phyloP scores from a whole-genome alignment of 805 yeast species.

The Saccharomycopsis olivae region DNA sequence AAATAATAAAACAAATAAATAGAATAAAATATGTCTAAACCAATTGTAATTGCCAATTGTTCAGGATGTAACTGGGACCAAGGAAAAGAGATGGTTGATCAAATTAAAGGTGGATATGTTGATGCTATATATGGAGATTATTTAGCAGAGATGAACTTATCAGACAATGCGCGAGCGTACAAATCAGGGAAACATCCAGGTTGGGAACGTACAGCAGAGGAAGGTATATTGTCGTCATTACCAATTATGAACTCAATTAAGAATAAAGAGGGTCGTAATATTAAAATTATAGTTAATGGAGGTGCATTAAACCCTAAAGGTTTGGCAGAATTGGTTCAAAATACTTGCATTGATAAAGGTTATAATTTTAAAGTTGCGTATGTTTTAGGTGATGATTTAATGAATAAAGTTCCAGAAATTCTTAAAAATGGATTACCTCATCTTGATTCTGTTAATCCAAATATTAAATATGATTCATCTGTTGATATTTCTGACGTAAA shows the following conservation, averaged over 20 bases:
- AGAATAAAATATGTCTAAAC: too few species aligned
- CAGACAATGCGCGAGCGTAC: slow-evolving; percentile 14
- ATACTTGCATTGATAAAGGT: slow-evolving; percentile 6
- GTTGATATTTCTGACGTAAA: background rate
- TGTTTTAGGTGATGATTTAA: slow-evolving; percentile 19
- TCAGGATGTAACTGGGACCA: slow-evolving; percentile 9
- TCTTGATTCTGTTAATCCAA: slow-evolving; percentile 14
- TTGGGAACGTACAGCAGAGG: slow-evolving; percentile 15
- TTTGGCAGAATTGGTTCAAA: slow-evolving; percentile 16
- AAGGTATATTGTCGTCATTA: slow-evolving; percentile 9
- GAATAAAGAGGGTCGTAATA: slow-evolving; percentile 4
- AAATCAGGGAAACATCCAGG: slow-evolving; percentile 14
- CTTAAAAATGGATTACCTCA: slow-evolving; percentile 10
- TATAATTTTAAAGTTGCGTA: slow-evolving; percentile 19
- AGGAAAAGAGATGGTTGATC: slow-evolving; percentile 14
- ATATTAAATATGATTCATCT: slow-evolving; percentile 1
- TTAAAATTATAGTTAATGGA: slow-evolving; percentile 20
- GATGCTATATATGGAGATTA: slow-evolving; percentile 26
- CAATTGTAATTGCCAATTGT: slow-evolving; percentile 16
- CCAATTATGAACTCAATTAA: slow-evolving; percentile 4
- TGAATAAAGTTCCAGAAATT: slow-evolving; percentile 11
- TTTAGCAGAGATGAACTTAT: slow-evolving; percentile 23
- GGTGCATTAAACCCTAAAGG: slow-evolving; percentile 21
- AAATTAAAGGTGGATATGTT: slow-evolving; percentile 7
- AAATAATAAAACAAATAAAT: too few species aligned